Evolutionary conservation across 495 filamentous ascomycete genomes (phyloP).

Genomic region (Thermothielavioides terrestris): DNA sequence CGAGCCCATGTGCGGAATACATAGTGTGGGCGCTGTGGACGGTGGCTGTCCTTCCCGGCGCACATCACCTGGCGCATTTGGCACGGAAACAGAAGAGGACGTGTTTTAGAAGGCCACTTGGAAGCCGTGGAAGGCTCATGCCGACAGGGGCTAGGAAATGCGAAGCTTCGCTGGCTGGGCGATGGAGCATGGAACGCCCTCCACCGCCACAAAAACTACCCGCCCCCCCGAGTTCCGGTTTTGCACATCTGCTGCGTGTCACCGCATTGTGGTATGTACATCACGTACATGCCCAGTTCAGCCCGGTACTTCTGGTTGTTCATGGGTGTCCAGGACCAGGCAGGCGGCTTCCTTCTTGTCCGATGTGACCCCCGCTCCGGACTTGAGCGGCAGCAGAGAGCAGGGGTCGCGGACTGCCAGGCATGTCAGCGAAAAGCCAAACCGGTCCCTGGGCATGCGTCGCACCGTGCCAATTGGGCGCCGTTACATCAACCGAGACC

Average conservation of each 20-base stretch:
- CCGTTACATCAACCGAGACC: not conserved
- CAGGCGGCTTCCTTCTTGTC: conserved; percentile 1
- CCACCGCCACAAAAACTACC: too few species aligned
- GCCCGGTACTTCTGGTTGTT: not conserved
- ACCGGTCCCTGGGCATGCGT: too few species aligned
- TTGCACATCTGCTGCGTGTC: too few species aligned
- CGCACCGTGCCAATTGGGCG: not conserved
- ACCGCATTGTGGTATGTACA: not conserved
- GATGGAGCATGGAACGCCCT: not conserved
- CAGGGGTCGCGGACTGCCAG: not conserved
- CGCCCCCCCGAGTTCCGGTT: too few species aligned
- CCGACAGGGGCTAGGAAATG: conserved; percentile 6
- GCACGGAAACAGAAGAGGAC: conserved; percentile 9
- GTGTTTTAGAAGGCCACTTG: conserved; percentile 20
- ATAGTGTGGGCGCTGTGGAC: too few species aligned
- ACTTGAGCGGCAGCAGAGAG: not conserved
- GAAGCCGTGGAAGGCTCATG: conserved; percentile 20
- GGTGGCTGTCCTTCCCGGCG: conserved; percentile 8
- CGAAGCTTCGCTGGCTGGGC: too few species aligned
- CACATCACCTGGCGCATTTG: conserved; percentile 4
- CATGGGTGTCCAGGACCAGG: not conserved
- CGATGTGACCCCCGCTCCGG: conserved; percentile 12
- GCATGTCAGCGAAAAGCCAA: not conserved
- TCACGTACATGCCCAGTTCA: not conserved
- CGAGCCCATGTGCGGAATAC: too few species aligned